Evolutionary conservation across 148 eudicot genomes (phyloP).

Genomic region (Chenopodium quinoa): DNA sequence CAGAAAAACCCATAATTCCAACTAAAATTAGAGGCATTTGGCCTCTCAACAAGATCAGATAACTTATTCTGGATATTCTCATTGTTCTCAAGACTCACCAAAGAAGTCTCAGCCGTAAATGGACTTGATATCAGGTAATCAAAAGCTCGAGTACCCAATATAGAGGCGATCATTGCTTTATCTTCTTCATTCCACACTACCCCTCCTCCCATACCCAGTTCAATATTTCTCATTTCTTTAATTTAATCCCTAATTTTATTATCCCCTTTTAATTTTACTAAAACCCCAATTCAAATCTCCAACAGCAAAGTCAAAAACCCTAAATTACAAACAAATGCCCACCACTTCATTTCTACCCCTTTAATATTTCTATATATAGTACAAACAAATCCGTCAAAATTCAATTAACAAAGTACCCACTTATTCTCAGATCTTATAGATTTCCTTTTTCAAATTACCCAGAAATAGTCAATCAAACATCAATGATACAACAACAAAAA

Average conservation of each 20-base stretch:
- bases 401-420: slow-evolving; percentile 20
- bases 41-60: slow-evolving; percentile 78
- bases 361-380: no score
- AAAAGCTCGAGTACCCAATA: slow-evolving; percentile 70
- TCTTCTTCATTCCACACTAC: slow-evolving; percentile 64
- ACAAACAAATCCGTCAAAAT: neutral
- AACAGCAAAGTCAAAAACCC: slow-evolving; percentile 15
- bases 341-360: slow-evolving; percentile 5
- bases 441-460: slow-evolving; percentile 2
- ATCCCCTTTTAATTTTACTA: neutral
- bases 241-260: no score
- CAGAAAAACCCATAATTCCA: slow-evolving; percentile 98
- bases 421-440: slow-evolving; percentile 28
- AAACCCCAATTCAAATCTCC: slow-evolving; percentile 12
- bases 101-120: slow-evolving; percentile 60
- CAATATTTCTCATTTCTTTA: slow-evolving; percentile 34
- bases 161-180: slow-evolving; percentile 66
- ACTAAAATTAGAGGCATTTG: slow-evolving; percentile 51
- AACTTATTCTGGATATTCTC: slow-evolving; percentile 73
- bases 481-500: slow-evolving; percentile 7
- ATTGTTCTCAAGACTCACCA: slow-evolving; percentile 53
- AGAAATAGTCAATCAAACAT: slow-evolving; percentile 12
- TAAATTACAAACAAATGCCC: slow-evolving; percentile 22
- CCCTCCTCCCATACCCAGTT: slow-evolving; percentile 42
- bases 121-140: slow-evolving; percentile 67